phyloP scores from a whole-genome alignment of 2,329 filamentous ascomycete genomes.

The Beauveria bassiana region DNA sequence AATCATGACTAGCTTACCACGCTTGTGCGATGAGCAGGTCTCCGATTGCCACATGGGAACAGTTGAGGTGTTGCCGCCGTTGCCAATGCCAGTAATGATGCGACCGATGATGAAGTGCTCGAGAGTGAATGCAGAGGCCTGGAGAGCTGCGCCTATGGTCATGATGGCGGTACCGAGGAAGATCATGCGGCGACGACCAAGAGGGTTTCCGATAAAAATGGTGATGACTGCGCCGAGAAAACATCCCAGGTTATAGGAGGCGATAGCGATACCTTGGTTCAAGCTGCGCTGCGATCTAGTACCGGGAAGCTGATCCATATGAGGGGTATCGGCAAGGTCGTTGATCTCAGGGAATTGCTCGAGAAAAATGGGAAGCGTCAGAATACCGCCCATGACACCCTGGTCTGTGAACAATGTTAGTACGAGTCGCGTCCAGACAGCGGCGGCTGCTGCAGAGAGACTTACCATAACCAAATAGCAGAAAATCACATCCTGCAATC shows the following conservation, averaged over 20 bases:
- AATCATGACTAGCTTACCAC: slow-evolving; percentile 54
- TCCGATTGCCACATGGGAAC: slow-evolving; percentile 55
- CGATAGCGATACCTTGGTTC: slow-evolving; percentile 47
- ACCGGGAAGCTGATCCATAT: slow-evolving; percentile 12
- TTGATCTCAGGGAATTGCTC: slow-evolving; percentile 44
- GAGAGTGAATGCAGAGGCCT: slow-evolving; percentile 46
- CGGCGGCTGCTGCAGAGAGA: background rate
- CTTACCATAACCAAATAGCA: slow-evolving; percentile 51
- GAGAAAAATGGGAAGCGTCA: slow-evolving; percentile 58
- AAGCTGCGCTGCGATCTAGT: slow-evolving; percentile 37
- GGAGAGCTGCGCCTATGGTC: slow-evolving; percentile 50
- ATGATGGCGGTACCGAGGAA: slow-evolving; percentile 52
- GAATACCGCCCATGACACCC: slow-evolving; percentile 67
- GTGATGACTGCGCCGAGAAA: slow-evolving; percentile 57
- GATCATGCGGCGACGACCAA: slow-evolving; percentile 52
- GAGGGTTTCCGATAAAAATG: slow-evolving; percentile 56
- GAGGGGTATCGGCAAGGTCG: slow-evolving; percentile 29
- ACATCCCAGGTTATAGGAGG: slow-evolving; percentile 53
- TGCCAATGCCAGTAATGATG: slow-evolving; percentile 51
- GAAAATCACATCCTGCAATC: slow-evolving; percentile 66
- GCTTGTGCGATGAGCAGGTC: slow-evolving; percentile 47
- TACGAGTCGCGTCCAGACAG: background rate
- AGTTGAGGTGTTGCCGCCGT: slow-evolving; percentile 50
- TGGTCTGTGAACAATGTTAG: slow-evolving; percentile 49
- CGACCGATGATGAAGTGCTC: slow-evolving; percentile 51